Conservation (phyloP, 1,284 basidiomycete species). For the Inonotus hispidus region DNA sequence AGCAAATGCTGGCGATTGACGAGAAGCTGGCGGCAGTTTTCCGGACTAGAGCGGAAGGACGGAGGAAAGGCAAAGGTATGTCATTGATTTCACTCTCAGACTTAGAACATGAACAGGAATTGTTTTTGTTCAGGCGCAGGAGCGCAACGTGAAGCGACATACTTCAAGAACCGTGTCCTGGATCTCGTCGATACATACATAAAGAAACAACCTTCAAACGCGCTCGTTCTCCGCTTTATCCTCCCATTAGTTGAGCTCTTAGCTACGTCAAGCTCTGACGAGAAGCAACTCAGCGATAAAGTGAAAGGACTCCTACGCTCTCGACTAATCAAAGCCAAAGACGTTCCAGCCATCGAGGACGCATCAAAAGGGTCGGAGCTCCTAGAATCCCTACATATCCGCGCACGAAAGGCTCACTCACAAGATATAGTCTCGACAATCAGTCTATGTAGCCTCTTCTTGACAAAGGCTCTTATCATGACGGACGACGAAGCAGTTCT, state of each 20-base stretch:
- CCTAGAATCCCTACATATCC: constrained; percentile 66
- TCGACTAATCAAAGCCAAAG: constrained; percentile 73
- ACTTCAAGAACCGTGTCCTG: constrained; percentile 93
- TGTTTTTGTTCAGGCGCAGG: constrained; percentile 40
- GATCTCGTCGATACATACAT: constrained; percentile 86
- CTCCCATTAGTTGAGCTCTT: constrained; percentile 75
- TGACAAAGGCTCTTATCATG: constrained; percentile 53
- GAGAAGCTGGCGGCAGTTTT: constrained; percentile 91
- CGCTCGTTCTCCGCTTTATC: constrained; percentile 64
- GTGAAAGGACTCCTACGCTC: constrained; percentile 73
- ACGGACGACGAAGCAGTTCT: constrained; percentile 42
- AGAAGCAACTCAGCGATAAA: constrained; percentile 83
- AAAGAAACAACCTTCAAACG: constrained; percentile 68
- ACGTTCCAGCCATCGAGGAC: constrained; percentile 51
- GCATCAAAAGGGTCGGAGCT: constrained; percentile 39
- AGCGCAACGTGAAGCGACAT: constrained; percentile 77
- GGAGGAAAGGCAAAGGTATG: constrained; percentile 56
- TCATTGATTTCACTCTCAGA: background rate
- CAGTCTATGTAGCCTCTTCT: constrained; percentile 68
- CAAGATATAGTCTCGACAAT: constrained; percentile 62
- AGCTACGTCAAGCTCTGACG: constrained; percentile 61
- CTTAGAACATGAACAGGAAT: background rate
- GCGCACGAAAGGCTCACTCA: constrained; percentile 65
- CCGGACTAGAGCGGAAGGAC: constrained; percentile 59
- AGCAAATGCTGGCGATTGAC: constrained; percentile 96